Evolutionary conservation across 306 rosid species (phyloP), one percentile per base, ranked within the genome.

Genomic region (Pyrus bretschneideri): DNA sequence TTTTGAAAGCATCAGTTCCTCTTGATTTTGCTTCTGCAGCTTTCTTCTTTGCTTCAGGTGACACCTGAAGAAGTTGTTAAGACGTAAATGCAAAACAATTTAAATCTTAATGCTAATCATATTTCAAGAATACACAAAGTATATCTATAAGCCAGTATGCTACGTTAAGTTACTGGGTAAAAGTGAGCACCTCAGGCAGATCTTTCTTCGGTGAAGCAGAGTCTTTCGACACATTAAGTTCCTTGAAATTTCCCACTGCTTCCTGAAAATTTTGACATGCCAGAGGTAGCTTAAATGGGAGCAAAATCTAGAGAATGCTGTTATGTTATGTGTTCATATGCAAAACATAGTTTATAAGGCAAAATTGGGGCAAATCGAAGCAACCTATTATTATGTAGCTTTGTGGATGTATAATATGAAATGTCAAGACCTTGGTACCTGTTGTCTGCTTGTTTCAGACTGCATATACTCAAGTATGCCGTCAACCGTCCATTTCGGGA

Each of bases 21-120:
- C 98, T 88, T 35, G 88, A 76, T 88, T 96, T 96, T 81, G 97
- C 96, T 83, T 92, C 98, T 42, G 93, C 93, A 68, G 98, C 98
- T 85, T 88, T 87, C 86, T 83, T 88, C 84, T 91, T 91, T 60
- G 88, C 89, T 83, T 92, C 98, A 67, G 93, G 90, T 29, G 91
- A 4, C 76, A 92, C 97, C 99, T 96, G 81, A 75, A 83, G 18
- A 71, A 65, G 75, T 79, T 68, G 49, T 72, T 14, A 74, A 74
- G 45, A 42, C 23, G 3, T 30, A 77, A 45, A 18, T 33, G 61
- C 76, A 51, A 11, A 42, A 61, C 17, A 33, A 29, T 30, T 64
- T 13, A 40, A 54, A 59, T 30, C 71, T 11, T 68, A 31, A 13
- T 27, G 35, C 51, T 35, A 18, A 74, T 49, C 31, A 15, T n/a